A percentile compares a stretch with the other conserved stretches of the same genome.
Conservation (phyloP, 2,329 filamentous ascomycete genomes). For the Stagonosporopsis chrysanthemi region DNA sequence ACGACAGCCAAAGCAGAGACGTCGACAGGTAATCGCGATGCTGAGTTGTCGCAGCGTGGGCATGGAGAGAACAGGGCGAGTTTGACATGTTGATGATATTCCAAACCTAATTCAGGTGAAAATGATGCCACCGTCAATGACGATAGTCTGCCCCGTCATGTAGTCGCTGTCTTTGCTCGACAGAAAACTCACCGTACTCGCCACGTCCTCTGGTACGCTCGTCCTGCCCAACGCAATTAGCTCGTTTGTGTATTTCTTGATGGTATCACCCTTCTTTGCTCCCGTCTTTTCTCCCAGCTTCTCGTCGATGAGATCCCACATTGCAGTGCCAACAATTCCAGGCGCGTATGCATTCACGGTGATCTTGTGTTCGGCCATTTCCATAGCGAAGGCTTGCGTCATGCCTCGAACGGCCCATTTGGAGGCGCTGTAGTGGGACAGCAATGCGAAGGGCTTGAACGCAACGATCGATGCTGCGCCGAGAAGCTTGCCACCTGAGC, state of each 20-base stretch:
- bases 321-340: conserved; percentile 70
- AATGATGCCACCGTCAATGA: conserved; percentile 68
- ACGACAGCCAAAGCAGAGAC: background rate
- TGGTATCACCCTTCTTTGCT: conserved; percentile 60
- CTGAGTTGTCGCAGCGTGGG: no score
- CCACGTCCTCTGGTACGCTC: conserved; percentile 69
- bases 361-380: conserved; percentile 69
- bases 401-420: conserved; percentile 74
- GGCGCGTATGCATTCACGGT: conserved; percentile 73
- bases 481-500: conserved; percentile 58
- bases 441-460: conserved; percentile 65
- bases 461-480: conserved; percentile 63
- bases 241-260: conserved; percentile 62
- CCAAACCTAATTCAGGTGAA: conserved; percentile 46
- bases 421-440: conserved; percentile 69
- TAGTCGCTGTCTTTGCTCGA: conserved; percentile 67
- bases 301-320: conserved; percentile 75
- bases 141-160: conserved; percentile 70
- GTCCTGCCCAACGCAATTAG: conserved; percentile 65
- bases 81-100: background rate
- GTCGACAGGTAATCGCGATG: background rate
- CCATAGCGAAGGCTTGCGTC: conserved; percentile 71
- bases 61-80: background rate
- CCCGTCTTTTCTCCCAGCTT: conserved; percentile 62
- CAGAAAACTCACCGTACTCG: conserved; percentile 68